Percentiles rank a stretch among this genome's conserved stretches.
Conservation (phyloP, 331 rosid species). For the Arachis monticola region DNA sequence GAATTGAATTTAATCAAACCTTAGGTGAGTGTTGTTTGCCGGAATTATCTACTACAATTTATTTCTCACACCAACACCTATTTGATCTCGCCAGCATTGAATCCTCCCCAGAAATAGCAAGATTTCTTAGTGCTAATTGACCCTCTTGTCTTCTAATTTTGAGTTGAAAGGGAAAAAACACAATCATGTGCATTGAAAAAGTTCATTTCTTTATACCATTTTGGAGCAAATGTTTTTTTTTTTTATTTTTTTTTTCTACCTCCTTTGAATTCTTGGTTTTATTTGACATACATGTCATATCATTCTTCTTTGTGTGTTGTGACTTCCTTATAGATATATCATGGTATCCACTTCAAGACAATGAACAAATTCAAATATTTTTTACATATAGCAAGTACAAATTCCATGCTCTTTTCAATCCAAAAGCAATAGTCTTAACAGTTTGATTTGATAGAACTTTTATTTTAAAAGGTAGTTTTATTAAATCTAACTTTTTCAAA, state of each 20-base stretch:
- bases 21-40: neutral
- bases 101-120: too few relatives aligned
- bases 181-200: neutral
- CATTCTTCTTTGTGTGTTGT: slow-evolving; percentile 1
- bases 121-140: too few relatives aligned
- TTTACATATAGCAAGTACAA: too few relatives aligned
- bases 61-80: too few relatives aligned
- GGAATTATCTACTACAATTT: neutral
- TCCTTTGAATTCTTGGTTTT: neutral
- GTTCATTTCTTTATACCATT: neutral
- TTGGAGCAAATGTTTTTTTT: neutral
- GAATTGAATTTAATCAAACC: too few relatives aligned
- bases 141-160: neutral
- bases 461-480: too few relatives aligned
- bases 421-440: too few relatives aligned
- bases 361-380: too few relatives aligned
- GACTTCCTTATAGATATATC: neutral
- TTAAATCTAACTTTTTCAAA: too few relatives aligned
- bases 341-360: neutral
- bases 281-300: neutral
- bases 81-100: too few relatives aligned
- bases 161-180: neutral
- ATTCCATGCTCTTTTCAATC: too few relatives aligned
- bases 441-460: too few relatives aligned
- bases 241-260: neutral